These are phyloP conservation scores for Zygoascus bituminiphila DNA, from an alignment of 805 yeast species.

Conservation along the genomic window DNA sequence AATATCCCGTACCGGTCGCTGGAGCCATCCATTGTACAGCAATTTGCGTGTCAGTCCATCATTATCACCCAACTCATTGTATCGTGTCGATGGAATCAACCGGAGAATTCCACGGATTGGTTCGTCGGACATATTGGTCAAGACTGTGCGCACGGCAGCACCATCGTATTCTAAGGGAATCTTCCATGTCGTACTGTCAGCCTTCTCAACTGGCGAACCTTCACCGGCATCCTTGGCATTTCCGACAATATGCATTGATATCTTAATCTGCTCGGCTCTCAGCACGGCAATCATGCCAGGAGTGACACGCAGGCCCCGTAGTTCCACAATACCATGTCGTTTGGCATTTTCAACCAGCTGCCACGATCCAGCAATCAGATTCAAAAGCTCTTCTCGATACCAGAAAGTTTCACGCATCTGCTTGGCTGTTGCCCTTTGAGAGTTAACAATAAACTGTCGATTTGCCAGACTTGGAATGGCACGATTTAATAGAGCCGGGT, in stretches of 20 bases:
- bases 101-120: conserved; percentile 49
- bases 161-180: conserved; percentile 35
- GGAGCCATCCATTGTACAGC: conserved; percentile 65
- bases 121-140: conserved; percentile 40
- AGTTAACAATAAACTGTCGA: conserved; percentile 62
- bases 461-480: conserved; percentile 65
- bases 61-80: conserved; percentile 9
- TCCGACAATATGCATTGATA: conserved; percentile 30
- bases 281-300: conserved; percentile 51
- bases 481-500: conserved; percentile 35
- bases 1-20: conserved; percentile 41
- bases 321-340: conserved; percentile 52
- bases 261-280: conserved; percentile 18
- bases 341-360: conserved; percentile 19
- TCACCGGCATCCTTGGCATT: conserved; percentile 6
- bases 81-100: conserved; percentile 37
- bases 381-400: conserved; percentile 63
- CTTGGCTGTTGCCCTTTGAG: conserved; percentile 30
- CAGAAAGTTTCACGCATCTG: conserved; percentile 61
- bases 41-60: conserved; percentile 47
- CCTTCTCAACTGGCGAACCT: conserved; percentile 21
- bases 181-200: conserved; percentile 9
- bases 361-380: conserved; percentile 63
- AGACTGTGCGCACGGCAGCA: conserved; percentile 41
- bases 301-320: conserved; percentile 57